phyloP scores from a whole-genome alignment of 176 grass and related monocot genomes.

The Guadua angustifolia region DNA sequence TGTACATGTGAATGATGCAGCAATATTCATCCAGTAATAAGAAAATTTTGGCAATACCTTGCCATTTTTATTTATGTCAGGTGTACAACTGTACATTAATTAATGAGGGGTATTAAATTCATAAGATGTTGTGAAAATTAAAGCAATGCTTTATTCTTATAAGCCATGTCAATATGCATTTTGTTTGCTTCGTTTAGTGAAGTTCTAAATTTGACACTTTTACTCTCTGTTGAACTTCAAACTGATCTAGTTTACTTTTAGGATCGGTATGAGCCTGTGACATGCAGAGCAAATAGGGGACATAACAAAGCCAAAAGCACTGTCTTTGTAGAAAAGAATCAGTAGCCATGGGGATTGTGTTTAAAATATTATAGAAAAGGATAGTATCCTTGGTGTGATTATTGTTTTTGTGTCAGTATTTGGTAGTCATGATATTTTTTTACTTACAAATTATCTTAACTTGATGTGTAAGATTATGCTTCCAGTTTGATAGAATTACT shows the following conservation, averaged over 20 bases:
- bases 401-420: background rate
- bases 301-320: background rate
- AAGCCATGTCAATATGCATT: background rate
- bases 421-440: no score
- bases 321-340: background rate
- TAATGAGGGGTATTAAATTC: background rate
- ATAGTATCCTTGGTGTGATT: background rate
- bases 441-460: no score
- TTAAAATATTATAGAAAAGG: background rate
- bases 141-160: background rate
- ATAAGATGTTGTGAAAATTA: slow-evolving; percentile 14
- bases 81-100: background rate
- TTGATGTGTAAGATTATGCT: slow-evolving; percentile 1
- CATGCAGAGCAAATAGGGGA: background rate
- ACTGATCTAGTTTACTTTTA: slow-evolving; percentile 8
- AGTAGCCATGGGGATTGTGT: background rate
- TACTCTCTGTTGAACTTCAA: slow-evolving; percentile 5
- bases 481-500: slow-evolving; percentile 8
- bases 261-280: background rate
- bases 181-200: background rate
- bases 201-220: background rate
- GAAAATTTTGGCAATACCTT: background rate
- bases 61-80: slow-evolving; percentile 15
- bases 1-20: background rate
- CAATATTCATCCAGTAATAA: background rate